A percentile compares a stretch with the other conserved stretches of the same genome.
Conservation (phyloP, 441 rosid genomes). For the Euphorbia celastroides region DNA sequence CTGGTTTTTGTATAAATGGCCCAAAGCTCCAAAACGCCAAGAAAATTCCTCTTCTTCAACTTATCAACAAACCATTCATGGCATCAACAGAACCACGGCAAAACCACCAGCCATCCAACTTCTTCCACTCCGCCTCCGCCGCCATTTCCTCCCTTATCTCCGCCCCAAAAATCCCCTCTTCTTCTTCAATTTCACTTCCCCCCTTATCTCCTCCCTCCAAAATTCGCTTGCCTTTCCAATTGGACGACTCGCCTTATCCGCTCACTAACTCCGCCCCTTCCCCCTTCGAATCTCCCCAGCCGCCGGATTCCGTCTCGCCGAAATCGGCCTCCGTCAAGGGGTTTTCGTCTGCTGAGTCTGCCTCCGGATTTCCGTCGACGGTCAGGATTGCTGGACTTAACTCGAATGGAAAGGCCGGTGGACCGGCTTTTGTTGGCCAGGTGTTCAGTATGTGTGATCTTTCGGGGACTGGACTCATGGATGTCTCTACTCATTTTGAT, state of each 20-base stretch:
- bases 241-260: constrained; percentile 32
- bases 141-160: constrained; percentile 40
- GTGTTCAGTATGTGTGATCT: constrained; percentile 98
- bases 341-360: constrained; percentile 43
- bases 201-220: constrained; percentile 43
- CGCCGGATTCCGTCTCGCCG: constrained; percentile 37
- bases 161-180: constrained; percentile 28
- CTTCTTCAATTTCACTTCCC: constrained; percentile 27
- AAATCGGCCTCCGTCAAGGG: constrained; percentile 42
- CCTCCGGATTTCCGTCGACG: constrained; percentile 68
- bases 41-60: not conserved
- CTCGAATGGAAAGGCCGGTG: constrained; percentile 58
- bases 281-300: constrained; percentile 27
- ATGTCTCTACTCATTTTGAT: constrained; percentile 83
- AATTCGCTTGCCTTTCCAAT: constrained; percentile 49
- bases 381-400: constrained; percentile 65
- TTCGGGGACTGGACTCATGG: constrained; percentile 91
- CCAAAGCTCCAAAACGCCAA: not conserved
- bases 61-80: constrained; percentile 27
- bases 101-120: constrained; percentile 29
- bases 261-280: constrained; percentile 18
- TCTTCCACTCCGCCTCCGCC: constrained; percentile 38
- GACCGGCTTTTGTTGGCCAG: constrained; percentile 94
- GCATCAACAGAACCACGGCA: constrained; percentile 33
- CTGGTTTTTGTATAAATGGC: too few relatives aligned